Conservation (phyloP, 768 basidiomycete genomes). For the Tephrocybe sp. region DNA sequence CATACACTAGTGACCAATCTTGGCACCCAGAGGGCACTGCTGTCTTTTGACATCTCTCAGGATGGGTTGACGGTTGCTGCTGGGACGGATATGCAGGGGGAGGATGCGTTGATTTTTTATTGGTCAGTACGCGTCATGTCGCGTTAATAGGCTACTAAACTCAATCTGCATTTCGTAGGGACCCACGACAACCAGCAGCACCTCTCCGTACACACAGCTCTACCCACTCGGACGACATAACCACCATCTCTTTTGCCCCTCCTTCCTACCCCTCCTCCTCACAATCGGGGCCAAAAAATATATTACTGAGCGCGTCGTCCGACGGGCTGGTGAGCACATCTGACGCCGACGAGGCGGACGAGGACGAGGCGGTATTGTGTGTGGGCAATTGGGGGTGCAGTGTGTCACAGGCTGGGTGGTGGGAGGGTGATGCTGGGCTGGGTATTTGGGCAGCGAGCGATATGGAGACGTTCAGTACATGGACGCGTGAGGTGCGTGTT, state of each 20-base stretch:
- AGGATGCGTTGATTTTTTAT: slow-evolving; percentile 82
- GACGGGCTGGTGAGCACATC: slow-evolving; percentile 82
- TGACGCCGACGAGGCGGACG: slow-evolving; percentile 73
- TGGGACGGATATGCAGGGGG: slow-evolving; percentile 77
- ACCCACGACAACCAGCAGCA: slow-evolving; percentile 73
- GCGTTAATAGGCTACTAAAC: neutral
- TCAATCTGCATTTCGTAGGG: slow-evolving; percentile 48
- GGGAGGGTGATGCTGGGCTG: slow-evolving; percentile 30
- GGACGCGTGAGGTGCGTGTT: slow-evolving; percentile 65
- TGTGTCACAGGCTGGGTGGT: slow-evolving; percentile 77
- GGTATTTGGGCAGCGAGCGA: slow-evolving; percentile 85
- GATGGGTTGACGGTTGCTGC: slow-evolving; percentile 77
- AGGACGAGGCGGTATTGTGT: slow-evolving; percentile 80
- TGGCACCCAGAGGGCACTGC: slow-evolving; percentile 42
- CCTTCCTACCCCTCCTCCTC: too few relatives aligned
- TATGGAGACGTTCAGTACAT: slow-evolving; percentile 92
- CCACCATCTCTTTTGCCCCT: slow-evolving; percentile 67
- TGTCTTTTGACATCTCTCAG: slow-evolving; percentile 69
- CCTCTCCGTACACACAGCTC: slow-evolving; percentile 78
- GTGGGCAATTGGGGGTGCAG: slow-evolving; percentile 89
- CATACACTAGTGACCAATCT: slow-evolving; percentile 49
- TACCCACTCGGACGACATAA: slow-evolving; percentile 94
- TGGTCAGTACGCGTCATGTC: slow-evolving; percentile 55
- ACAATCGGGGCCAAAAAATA: slow-evolving; percentile 22
- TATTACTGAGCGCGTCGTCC: slow-evolving; percentile 77